Percentiles rank a stretch among this genome's conserved stretches.
Conservation (phyloP, 306 rosid genomes). For the Ziziphus jujuba region DNA sequence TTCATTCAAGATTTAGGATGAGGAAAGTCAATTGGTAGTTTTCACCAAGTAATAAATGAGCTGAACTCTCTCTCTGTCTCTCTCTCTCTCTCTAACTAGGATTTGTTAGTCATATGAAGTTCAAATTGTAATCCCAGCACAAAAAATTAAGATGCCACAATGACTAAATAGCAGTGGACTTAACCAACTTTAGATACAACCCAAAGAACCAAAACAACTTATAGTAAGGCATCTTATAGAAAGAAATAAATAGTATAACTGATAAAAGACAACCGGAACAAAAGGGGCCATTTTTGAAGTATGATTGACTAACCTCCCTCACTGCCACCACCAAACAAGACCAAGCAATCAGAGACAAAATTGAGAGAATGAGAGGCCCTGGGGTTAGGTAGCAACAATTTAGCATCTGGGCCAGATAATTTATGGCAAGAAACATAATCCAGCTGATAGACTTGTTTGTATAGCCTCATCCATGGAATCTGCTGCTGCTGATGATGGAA, state of each 20-base stretch:
- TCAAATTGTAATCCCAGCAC: no score
- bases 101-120: no score
- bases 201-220: no score
- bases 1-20: no score
- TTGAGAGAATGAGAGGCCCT: conserved; percentile 98
- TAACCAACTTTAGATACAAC: no score
- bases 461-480: conserved; percentile 74
- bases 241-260: background rate
- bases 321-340: conserved; percentile 85
- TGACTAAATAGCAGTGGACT: no score
- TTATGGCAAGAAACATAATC: conserved; percentile 56
- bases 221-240: background rate
- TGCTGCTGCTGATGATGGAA: conserved; percentile 23
- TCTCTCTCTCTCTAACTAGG: no score
- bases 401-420: conserved; percentile 39
- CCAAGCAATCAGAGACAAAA: conserved; percentile 73
- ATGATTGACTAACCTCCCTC: conserved; percentile 81
- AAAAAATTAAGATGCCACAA: no score
- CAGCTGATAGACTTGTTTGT: conserved; percentile 54
- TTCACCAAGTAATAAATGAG: no score
- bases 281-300: background rate
- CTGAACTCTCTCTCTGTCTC: no score
- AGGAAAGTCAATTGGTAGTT: no score
- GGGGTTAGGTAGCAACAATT: conserved; percentile 56
- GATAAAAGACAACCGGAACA: background rate